Percentiles rank a stretch among this genome's conserved stretches.
These are phyloP conservation scores for Poronia punctata DNA, from an alignment of 495 filamentous ascomycete species.

Conservation along the genomic window DNA sequence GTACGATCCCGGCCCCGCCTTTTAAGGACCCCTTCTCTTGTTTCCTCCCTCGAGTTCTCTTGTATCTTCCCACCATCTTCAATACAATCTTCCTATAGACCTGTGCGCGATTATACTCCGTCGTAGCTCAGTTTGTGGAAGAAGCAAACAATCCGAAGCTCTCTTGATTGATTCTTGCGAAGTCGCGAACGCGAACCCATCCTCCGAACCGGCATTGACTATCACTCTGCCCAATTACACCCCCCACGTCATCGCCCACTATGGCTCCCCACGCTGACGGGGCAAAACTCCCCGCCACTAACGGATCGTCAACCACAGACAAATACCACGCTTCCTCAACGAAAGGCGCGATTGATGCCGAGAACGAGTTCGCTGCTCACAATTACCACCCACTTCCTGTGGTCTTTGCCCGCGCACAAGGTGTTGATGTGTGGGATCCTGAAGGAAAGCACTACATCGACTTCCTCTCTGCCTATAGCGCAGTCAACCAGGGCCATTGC, in stretches of 20 bases:
- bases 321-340: constrained; percentile 77
- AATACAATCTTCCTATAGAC: constrained; percentile 12
- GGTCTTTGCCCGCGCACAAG: constrained; percentile 76
- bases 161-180: too few relatives aligned
- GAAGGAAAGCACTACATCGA: constrained; percentile 96
- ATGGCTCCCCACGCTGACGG: constrained; percentile 55
- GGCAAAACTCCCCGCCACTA: constrained; percentile 23
- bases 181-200: constrained; percentile 1
- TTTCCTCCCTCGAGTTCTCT: constrained; percentile 3
- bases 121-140: too few relatives aligned
- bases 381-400: constrained; percentile 98
- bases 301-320: constrained; percentile 28
- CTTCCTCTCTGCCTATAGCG: constrained; percentile 95
- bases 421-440: constrained; percentile 90
- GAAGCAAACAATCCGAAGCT: too few relatives aligned
- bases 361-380: constrained; percentile 85
- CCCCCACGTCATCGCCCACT: constrained; percentile 6
- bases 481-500: constrained; percentile 98
- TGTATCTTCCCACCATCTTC: constrained; percentile 13
- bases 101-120: background rate
- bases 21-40: constrained; percentile 12
- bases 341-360: constrained; percentile 67
- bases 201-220: background rate
- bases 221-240: constrained; percentile 2
- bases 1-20: constrained; percentile 25